Evolutionary conservation across 208 protist genomes (phyloP), one percentile per base, ranked within the genome.

Genomic region (Leishmania braziliensis): DNA sequence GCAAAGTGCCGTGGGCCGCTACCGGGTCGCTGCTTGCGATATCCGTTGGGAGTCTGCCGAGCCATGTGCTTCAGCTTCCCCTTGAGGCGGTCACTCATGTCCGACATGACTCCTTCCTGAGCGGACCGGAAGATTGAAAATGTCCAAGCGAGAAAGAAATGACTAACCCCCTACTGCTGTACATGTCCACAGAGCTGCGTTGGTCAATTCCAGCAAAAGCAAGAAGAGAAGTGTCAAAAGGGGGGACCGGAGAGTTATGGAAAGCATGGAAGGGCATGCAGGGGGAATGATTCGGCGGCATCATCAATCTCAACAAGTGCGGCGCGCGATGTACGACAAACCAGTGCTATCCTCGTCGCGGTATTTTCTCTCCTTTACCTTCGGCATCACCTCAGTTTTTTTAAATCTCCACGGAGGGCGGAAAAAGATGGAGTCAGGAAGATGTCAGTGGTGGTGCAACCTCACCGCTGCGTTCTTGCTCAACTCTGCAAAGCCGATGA

Each of bases 51-150:
- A 5, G 78, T 82, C 81, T 92, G 83, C n/a, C 88, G 88, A 43
- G 88, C 90, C 68, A 93, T 84, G 60, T 79, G 77, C 69, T 88
- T 88, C 43, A 94, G 83, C 84, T 90, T 90, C 10, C 87, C 84
- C 68, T 88, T 90, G 53, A 95, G 86, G 20, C 89, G 91, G 73
- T 91, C 84, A 46, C 86, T 92, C 86, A 95, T 86, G 26, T 89
- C 79, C 6, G 86, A 88, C 89, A 89, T 90, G 39, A 51, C 33
- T 50, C 62, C 14, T 3, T 36, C 71, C 43, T 63, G 51, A 16
- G 73, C 3, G 9, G 5, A 54, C 18, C 16, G 3, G 29, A 48
- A 50, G 69, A 74, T 5, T 46, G 9, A 26, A 46, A 46, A 26
- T 36, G 5, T 5, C 39, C 14, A 46, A 50, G 3, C 23, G 12